Evolutionary conservation across 169 alveolate species (phyloP).

Genomic region (Plasmodium gallinaceum): DNA sequence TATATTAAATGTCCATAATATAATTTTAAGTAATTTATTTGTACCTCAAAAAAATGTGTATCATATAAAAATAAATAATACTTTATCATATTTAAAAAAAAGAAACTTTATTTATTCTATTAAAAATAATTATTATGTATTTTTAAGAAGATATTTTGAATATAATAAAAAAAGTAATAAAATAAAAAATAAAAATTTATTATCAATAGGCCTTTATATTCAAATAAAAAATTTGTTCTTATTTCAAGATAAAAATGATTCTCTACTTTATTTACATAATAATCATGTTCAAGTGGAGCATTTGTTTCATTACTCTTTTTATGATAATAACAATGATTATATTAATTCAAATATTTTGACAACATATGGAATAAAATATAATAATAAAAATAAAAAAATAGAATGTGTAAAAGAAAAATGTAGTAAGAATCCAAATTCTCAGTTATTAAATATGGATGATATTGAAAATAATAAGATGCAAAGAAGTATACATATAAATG

Average conservation of each 20-base stretch:
- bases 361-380: neutral
- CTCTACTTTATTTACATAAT: slow-evolving; percentile 28
- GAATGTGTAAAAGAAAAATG: neutral
- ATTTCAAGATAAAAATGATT: slow-evolving; percentile 39
- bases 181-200: slow-evolving; percentile 20
- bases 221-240: slow-evolving; percentile 41
- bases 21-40: slow-evolving; percentile 60
- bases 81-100: slow-evolving; percentile 38
- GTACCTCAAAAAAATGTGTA: slow-evolving; percentile 60
- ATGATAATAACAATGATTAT: neutral
- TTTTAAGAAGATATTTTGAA: slow-evolving; percentile 45
- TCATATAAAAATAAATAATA: slow-evolving; percentile 62
- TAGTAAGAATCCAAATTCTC: neutral
- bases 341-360: neutral
- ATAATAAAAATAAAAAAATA: too few relatives aligned
- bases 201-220: slow-evolving; percentile 39
- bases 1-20: slow-evolving; percentile 43
- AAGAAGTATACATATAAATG: neutral
- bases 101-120: slow-evolving; percentile 40
- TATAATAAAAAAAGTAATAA: slow-evolving; percentile 37
- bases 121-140: slow-evolving; percentile 52
- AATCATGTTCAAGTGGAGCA: slow-evolving; percentile 22
- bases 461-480: neutral
- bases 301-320: slow-evolving; percentile 31
- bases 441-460: neutral